These are phyloP conservation scores for Alternaria postmessia DNA, from an alignment of 2,329 filamentous ascomycete species.

Conservation along the genomic window DNA sequence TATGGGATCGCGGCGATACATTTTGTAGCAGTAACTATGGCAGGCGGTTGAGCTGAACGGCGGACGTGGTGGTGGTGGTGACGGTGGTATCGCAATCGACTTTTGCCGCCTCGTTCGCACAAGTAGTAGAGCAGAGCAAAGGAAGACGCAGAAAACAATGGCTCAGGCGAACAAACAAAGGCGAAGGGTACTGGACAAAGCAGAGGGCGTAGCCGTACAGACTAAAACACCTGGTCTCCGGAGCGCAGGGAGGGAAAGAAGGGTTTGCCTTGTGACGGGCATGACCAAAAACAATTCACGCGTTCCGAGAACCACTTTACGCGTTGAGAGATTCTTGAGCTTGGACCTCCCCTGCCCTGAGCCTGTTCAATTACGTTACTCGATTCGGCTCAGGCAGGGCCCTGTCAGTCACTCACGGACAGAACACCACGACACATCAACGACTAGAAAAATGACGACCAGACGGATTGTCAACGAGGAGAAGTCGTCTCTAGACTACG, in stretches of 20 bases:
- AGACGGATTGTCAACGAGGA: constrained; percentile 71
- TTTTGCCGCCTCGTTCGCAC: constrained; percentile 9
- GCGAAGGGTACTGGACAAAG: constrained; percentile 21
- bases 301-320: constrained; percentile 15
- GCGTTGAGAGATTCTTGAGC: constrained; percentile 20
- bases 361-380: constrained; percentile 23
- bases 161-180: constrained; percentile 23
- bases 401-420: constrained; percentile 1
- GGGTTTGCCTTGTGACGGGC: constrained; percentile 16
- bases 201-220: constrained; percentile 14
- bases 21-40: constrained; percentile 23
- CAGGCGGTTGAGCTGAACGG: neutral
- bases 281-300: constrained; percentile 26
- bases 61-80: neutral
- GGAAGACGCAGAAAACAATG: constrained; percentile 10
- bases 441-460: constrained; percentile 67
- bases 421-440: constrained; percentile 5
- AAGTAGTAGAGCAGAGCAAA: constrained; percentile 4
- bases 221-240: neutral
- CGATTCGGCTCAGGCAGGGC: constrained; percentile 11
- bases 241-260: constrained; percentile 10
- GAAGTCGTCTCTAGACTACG: constrained; percentile 67
- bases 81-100: neutral
- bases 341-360: constrained; percentile 18
- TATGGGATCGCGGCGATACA: constrained; percentile 47